These are phyloP conservation scores for Sphenostylis stenocarpa DNA, from an alignment of 306 rosid species.

Conservation along the genomic window DNA sequence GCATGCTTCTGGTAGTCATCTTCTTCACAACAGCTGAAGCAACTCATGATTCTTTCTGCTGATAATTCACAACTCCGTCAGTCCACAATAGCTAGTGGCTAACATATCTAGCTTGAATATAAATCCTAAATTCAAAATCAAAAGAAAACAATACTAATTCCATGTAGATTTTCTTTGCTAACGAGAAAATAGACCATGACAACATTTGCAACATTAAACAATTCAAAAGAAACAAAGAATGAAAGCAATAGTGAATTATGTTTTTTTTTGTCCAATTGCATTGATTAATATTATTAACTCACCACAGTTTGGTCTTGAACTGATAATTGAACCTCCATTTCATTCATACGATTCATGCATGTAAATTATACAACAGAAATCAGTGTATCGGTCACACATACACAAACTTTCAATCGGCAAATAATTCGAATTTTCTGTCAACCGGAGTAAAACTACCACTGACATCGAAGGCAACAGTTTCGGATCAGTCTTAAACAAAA, in stretches of 20 bases:
- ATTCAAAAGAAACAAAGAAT: conserved; percentile 9
- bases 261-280: background rate
- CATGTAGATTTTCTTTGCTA: conserved; percentile 9
- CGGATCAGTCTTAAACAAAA: conserved; percentile 29
- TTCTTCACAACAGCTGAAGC: conserved; percentile 77
- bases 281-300: background rate
- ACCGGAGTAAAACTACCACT: conserved; percentile 21
- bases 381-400: background rate
- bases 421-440: conserved; percentile 18
- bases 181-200: background rate
- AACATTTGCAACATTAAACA: background rate
- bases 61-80: conserved; percentile 26
- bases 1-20: conserved; percentile 59
- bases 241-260: background rate
- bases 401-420: background rate
- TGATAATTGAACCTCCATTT: conserved; percentile 20
- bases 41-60: conserved; percentile 59
- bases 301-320: conserved; percentile 9
- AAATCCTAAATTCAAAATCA: background rate
- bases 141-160: background rate
- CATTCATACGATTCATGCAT: background rate
- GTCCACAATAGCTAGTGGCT: background rate
- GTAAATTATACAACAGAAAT: background rate
- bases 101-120: background rate
- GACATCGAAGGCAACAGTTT: background rate